A percentile compares a stretch with the other conserved stretches of the same genome.
Conservation (phyloP, 2,329 filamentous ascomycete species). For the Aspergillus sclerotialis region DNA sequence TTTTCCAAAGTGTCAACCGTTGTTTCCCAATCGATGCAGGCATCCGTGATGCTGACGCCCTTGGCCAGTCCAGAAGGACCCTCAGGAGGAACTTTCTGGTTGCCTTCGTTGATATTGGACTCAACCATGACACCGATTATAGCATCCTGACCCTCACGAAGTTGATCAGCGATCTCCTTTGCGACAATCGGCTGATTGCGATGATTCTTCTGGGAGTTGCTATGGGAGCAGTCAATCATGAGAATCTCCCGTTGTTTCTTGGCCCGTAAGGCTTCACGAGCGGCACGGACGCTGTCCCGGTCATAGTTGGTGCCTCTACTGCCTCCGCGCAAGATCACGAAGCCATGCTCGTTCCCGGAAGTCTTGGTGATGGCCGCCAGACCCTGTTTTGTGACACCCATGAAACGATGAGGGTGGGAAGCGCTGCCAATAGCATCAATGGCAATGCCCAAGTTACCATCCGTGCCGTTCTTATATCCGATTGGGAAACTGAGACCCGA, state of each 20-base stretch:
- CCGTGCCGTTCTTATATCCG: conserved; percentile 98
- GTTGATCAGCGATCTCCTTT: conserved; percentile 71
- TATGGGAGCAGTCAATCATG: conserved; percentile 98
- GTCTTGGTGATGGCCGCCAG: conserved; percentile 92
- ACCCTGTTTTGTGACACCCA: conserved; percentile 97
- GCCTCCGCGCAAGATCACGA: conserved; percentile 89
- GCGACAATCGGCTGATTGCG: conserved; percentile 95
- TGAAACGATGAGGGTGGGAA: conserved; percentile 72
- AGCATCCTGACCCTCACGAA: conserved; percentile 75
- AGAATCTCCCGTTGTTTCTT: conserved; percentile 83
- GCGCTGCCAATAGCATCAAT: conserved; percentile 88
- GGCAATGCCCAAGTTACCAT: conserved; percentile 81
- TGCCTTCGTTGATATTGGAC: conserved; percentile 89
- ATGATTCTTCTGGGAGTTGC: conserved; percentile 97
- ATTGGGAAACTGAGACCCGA: conserved; percentile 95
- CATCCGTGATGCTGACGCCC: conserved; percentile 91
- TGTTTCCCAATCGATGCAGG: conserved; percentile 88
- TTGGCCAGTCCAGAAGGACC: conserved; percentile 73
- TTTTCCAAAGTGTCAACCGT: conserved; percentile 77
- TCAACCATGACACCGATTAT: conserved; percentile 99
- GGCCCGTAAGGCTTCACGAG: conserved; percentile 69
- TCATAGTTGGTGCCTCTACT: conserved; percentile 92
- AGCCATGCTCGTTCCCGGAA: conserved; percentile 90
- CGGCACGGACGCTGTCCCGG: conserved; percentile 69
- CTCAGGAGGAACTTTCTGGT: conserved; percentile 80